Evolutionary conservation across 768 basidiomycete species (phyloP), one percentile per base, ranked within the genome.

Genomic region (Cyclocybe aegerita): DNA sequence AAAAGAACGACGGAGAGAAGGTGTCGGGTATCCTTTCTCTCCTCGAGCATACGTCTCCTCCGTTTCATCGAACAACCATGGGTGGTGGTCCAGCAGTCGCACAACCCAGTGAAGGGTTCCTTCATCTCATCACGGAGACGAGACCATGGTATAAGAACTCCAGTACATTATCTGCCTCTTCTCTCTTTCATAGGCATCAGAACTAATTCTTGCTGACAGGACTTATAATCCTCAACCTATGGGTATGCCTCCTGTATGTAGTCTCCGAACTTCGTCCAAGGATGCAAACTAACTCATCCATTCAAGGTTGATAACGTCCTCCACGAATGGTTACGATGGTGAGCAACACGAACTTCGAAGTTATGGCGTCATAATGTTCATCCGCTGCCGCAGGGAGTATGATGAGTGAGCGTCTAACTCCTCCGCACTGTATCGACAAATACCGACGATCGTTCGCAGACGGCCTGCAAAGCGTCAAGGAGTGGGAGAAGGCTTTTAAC

Each of bases 91-190:
- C 69, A 52, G 73, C 71, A 49, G 61, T 70, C 54, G 62, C 64
- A 41, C 54, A 56, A 30, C 58, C 48, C 37, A 56, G 52, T 32
- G 56, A 65, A 39, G 71, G 72, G 11, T 76, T 72, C 56, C 62
- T 64, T 3, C 79, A 79, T 57, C 66, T 82, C 44, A 64, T 83
- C 42, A 73, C 81, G 59, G 75, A 74, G 4, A 68, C 63, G 12
- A 65, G 73, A 59, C 80, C 66, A 54, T 84, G 82, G 83, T 82
- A 79, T 66, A 85, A 79, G 61, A 85, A 83, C 66, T 67, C 58
- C 43, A 34, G 72, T 53, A 7, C 39, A 11, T n/a, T 23, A 23
- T 23, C 23, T 23, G 23, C 23, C 23, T 70, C 49, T 9, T 46
- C 32, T 12, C 5, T 16, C 43, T 33, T 35, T 15, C 40, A 33